Base-by-base conservation (phyloP, 2,329 filamentous ascomycete species). In the Trichoderma harzianum region DNA sequence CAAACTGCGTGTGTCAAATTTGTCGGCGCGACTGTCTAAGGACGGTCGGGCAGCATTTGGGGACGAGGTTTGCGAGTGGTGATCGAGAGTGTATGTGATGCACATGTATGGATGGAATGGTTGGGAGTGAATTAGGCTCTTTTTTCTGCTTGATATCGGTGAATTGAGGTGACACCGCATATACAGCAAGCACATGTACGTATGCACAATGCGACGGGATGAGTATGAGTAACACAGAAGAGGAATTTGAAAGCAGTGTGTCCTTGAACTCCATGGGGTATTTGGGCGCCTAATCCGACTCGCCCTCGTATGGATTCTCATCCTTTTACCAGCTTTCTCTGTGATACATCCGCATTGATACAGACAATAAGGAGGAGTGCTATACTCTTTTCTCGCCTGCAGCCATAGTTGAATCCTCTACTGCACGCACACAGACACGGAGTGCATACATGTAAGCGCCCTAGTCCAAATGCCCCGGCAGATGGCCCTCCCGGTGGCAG, bases 111-210 rank as follows among this genome's bases (percentile, higher is more conserved):
- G 28, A 21, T 24, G 30, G 26, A 53, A 24, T 53, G n/a, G 61
- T 72, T 67, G 70, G 73, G 72, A 69, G 72, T 47, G 28, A 70
- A 72, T 74, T 72, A 70, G 73, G 73, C 70, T 61, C 11, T 24
- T 7, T 34, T 55, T 65, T 34, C 14, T 39, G 30, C 63, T 34
- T 28, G 16, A 26, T 36, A 51, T 64, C 26, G 63, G 47, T 66
- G 63, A 66, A 55, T 66, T 34, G 30, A 26, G 28, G 16, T 34
- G 63, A 55, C n/a, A 51, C 43, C 11, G 39, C 62, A 65, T 51
- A 53, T 18, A 43, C 43, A 21, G 43, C 43, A 51, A 43, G 39
- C 39, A 43, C 39, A 43, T 43, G 39, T 36, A 43, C n/a, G 60
- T 32, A 28, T 28, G 62, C 62, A 43, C 26, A 51, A 51, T 51